Percentiles rank a stretch among this genome's conserved stretches.
phyloP scores from a whole-genome alignment of 2,329 filamentous ascomycete species.

The Phyllosticta capitalensis region DNA sequence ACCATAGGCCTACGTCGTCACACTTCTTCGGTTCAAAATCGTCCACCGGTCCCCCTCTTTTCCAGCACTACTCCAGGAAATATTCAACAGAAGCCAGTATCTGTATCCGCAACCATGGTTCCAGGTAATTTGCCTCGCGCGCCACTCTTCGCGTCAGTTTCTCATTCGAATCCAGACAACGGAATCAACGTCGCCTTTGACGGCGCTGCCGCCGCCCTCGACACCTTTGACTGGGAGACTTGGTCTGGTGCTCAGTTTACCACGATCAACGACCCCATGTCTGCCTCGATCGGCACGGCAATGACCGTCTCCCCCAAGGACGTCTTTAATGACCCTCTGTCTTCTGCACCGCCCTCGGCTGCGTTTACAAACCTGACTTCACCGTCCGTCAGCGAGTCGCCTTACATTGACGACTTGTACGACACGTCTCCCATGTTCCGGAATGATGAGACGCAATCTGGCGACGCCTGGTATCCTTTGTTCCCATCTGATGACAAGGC shows the following conservation, averaged over 20 bases:
- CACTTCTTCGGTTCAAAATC: conserved; percentile 41
- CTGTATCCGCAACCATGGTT: conserved; percentile 24
- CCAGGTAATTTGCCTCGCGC: conserved; percentile 19
- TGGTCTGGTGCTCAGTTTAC: conserved; percentile 26
- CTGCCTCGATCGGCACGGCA: conserved; percentile 18
- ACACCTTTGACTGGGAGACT: conserved; percentile 19
- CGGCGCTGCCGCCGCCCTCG: conserved; percentile 10
- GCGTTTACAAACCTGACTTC: conserved; percentile 79
- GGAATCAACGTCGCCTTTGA: conserved; percentile 8
- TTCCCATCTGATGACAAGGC: conserved; percentile 47
- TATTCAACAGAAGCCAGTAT: conserved; percentile 30
- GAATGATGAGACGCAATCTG: conserved; percentile 44
- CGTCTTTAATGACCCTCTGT: conserved; percentile 58
- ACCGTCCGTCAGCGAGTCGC: conserved; percentile 68
- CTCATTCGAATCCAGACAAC: conserved; percentile 5
- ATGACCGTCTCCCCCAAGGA: conserved; percentile 77
- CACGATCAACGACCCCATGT: conserved; percentile 34
- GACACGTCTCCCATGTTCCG: conserved; percentile 72
- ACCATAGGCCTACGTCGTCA: conserved; percentile 47
- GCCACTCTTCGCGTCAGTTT: neutral
- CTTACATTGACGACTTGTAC: conserved; percentile 59
- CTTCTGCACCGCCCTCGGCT: conserved; percentile 72
- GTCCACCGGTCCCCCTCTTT: conserved; percentile 66
- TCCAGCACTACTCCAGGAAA: conserved; percentile 47
- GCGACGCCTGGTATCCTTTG: conserved; percentile 62